phyloP scores from a whole-genome alignment of 176 grass and related monocot genomes.

The Zizania latifolia region DNA sequence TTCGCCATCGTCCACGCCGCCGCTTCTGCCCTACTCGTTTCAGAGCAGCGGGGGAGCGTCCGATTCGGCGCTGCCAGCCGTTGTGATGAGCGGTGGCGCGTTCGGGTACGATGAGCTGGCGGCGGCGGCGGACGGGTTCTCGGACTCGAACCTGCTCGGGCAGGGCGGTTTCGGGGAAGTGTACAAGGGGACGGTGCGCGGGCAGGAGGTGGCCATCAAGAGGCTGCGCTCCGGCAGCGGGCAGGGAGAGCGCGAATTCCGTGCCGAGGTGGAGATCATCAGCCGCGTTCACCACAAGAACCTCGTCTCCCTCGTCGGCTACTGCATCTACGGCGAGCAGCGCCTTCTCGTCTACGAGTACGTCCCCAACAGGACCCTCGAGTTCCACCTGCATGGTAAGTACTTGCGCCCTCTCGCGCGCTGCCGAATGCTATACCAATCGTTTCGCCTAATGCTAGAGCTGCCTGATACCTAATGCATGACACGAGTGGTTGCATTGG shows the following conservation, averaged over 20 bases:
- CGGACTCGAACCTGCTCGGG: constrained; percentile 72
- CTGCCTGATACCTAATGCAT: no score
- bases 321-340: constrained; percentile 69
- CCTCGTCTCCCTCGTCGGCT: constrained; percentile 77
- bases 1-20: constrained; percentile 34
- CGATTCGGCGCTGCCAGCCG: constrained; percentile 16
- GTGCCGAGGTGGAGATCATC: constrained; percentile 82
- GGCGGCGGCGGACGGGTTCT: no score
- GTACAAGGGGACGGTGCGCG: constrained; percentile 57
- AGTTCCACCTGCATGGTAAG: constrained; percentile 76
- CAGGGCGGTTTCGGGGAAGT: constrained; percentile 84
- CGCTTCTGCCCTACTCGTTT: constrained; percentile 17
- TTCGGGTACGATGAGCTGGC: no score
- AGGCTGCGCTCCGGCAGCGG: constrained; percentile 56
- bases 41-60: constrained; percentile 19
- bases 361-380: constrained; percentile 82
- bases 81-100: no score
- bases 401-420: no score
- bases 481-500: not conserved
- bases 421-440: not conserved
- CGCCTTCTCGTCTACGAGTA: constrained; percentile 78
- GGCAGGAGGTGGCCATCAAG: constrained; percentile 80
- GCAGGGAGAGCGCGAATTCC: constrained; percentile 86
- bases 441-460: not conserved
- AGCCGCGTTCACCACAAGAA: constrained; percentile 83